Conservation (phyloP, 306 rosid genomes). For the Glycine tomentella region DNA sequence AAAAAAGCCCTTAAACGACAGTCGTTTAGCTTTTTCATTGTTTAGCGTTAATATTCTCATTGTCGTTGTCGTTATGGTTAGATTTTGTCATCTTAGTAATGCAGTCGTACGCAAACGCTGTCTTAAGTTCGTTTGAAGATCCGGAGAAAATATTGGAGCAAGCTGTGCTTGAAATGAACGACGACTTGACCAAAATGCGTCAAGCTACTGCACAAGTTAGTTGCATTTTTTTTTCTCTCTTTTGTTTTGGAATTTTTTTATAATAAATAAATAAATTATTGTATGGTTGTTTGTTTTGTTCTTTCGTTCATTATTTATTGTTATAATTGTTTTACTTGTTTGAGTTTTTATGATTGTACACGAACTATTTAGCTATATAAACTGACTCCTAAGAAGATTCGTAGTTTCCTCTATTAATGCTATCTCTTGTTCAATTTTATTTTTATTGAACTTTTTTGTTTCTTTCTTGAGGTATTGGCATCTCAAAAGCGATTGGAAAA, state of each 20-base stretch:
- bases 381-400: background rate
- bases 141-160: conserved; percentile 98
- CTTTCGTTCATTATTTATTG: background rate
- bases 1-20: conserved; percentile 34
- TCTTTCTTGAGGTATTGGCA: conserved; percentile 76
- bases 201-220: conserved; percentile 98
- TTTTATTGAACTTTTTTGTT: conserved; percentile 15
- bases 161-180: conserved; percentile 94
- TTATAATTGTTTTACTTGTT: conserved; percentile 6
- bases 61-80: conserved; percentile 42
- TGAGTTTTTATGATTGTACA: background rate
- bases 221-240: background rate
- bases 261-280: background rate
- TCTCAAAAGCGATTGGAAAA: conserved; percentile 94
- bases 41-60: conserved; percentile 42
- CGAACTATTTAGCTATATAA: conserved; percentile 12
- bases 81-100: conserved; percentile 51
- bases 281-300: background rate
- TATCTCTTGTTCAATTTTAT: background rate
- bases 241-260: too few relatives aligned
- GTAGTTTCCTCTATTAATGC: too few relatives aligned
- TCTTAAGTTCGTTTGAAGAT: conserved; percentile 87
- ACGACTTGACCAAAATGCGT: conserved; percentile 95
- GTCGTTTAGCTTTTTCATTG: background rate
- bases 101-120: conserved; percentile 97